Percentiles rank a stretch among this genome's conserved stretches.
Evolutionary conservation across 2,329 filamentous ascomycete species (phyloP).

Genomic region (Ophiostoma sp.): DNA sequence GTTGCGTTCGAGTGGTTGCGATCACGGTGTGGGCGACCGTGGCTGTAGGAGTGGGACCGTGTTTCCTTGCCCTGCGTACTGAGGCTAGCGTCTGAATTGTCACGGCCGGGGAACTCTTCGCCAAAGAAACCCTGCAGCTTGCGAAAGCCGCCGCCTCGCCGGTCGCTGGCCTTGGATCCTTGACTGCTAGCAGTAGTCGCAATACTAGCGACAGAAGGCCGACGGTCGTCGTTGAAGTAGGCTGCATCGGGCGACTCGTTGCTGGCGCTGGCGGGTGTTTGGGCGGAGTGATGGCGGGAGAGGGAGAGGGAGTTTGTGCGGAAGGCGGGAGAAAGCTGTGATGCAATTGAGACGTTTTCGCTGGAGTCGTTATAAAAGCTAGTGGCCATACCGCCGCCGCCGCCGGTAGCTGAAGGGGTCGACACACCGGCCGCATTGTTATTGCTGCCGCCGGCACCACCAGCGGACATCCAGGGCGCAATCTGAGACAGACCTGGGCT

Average conservation of each 20-base stretch:
- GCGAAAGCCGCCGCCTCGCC: slow-evolving; percentile 70
- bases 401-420: slow-evolving; percentile 34
- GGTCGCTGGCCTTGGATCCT: slow-evolving; percentile 72
- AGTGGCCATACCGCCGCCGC: slow-evolving; percentile 43
- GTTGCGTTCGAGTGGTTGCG: slow-evolving; percentile 79
- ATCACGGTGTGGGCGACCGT: slow-evolving; percentile 63
- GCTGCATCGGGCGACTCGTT: slow-evolving; percentile 63
- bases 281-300: neutral
- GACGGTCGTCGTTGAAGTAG: slow-evolving; percentile 69
- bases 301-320: slow-evolving; percentile 47
- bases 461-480: slow-evolving; percentile 59
- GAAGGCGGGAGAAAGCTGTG: slow-evolving; percentile 71
- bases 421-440: slow-evolving; percentile 23
- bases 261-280: slow-evolving; percentile 39
- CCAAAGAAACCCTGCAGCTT: slow-evolving; percentile 92
- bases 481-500: slow-evolving; percentile 54
- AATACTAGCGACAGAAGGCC: slow-evolving; percentile 85
- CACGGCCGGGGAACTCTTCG: slow-evolving; percentile 75
- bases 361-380: slow-evolving; percentile 76
- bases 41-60: slow-evolving; percentile 63
- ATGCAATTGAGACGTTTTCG: slow-evolving; percentile 63
- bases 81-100: slow-evolving; percentile 72
- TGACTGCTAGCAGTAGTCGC: slow-evolving; percentile 79
- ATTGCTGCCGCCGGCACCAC: slow-evolving; percentile 33
- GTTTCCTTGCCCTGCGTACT: slow-evolving; percentile 57